Percentiles rank a stretch among this genome's conserved stretches.
These are phyloP conservation scores for Fusarium stilboides DNA, from an alignment of 2,329 filamentous ascomycete genomes.

Conservation along the genomic window DNA sequence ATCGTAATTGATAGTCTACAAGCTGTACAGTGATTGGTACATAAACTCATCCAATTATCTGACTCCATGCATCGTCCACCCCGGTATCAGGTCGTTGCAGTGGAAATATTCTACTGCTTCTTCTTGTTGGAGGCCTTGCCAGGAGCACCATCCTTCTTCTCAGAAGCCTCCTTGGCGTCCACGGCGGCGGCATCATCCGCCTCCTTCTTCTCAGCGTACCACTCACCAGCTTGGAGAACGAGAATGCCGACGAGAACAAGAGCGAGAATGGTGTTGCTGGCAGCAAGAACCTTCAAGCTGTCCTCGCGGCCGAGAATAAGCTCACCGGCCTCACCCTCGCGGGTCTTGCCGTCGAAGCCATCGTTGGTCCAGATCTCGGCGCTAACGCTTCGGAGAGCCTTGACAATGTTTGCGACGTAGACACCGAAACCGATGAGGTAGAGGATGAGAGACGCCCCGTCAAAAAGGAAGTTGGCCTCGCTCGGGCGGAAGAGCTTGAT, in stretches of 20 bases:
- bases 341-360: constrained; percentile 56
- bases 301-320: constrained; percentile 87
- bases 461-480: constrained; percentile 97
- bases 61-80: constrained; percentile 4
- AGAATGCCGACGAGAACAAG: constrained; percentile 92
- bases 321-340: constrained; percentile 66
- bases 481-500: constrained; percentile 94
- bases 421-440: constrained; percentile 92
- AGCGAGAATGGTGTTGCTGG: constrained; percentile 96
- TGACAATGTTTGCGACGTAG: constrained; percentile 96
- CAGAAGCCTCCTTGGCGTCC: constrained; percentile 60
- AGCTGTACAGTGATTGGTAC: constrained; percentile 23
- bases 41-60: constrained; percentile 4
- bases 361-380: constrained; percentile 73
- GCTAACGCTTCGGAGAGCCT: constrained; percentile 88
- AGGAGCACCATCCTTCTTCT: constrained; percentile 56
- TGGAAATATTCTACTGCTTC: constrained; percentile 51
- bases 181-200: constrained; percentile 79
- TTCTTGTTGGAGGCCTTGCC: constrained; percentile 55
- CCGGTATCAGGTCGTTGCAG: not conserved
- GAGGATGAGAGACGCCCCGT: constrained; percentile 83
- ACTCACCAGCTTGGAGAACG: constrained; percentile 95
- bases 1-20: constrained; percentile 17
- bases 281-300: constrained; percentile 89
- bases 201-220: constrained; percentile 98